phyloP scores from a whole-genome alignment of 192 early-diverging fungal genomes.

The Podila epicladia region DNA sequence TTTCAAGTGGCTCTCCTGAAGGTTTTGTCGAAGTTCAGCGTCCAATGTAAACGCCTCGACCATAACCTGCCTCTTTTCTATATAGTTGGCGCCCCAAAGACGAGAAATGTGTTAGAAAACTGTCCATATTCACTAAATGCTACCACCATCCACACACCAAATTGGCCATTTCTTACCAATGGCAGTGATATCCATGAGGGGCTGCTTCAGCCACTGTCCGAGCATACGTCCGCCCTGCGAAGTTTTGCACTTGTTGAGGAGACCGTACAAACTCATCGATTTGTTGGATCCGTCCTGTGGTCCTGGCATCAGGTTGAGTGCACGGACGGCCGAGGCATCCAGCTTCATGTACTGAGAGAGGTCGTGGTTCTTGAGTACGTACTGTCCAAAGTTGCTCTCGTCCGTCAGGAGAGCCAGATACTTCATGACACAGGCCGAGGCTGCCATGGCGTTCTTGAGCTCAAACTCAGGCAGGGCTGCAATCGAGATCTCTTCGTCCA shows the following conservation, averaged over 20 bases:
- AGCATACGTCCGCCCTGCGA: slow-evolving; percentile 85
- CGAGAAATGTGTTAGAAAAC: neutral
- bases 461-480: slow-evolving; percentile 77
- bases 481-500: slow-evolving; percentile 73
- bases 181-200: slow-evolving; percentile 73
- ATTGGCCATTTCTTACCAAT: slow-evolving; percentile 63
- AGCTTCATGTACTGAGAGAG: slow-evolving; percentile 92
- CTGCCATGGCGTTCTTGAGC: slow-evolving; percentile 73
- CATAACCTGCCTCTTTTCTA: slow-evolving; percentile 74
- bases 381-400: slow-evolving; percentile 84
- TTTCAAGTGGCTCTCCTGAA: slow-evolving; percentile 81
- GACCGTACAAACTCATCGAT: slow-evolving; percentile 71
- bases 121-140: no score
- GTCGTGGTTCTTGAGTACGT: slow-evolving; percentile 74
- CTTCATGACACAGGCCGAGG: slow-evolving; percentile 75
- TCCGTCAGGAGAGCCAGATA: slow-evolving; percentile 78
- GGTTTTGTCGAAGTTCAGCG: slow-evolving; percentile 67
- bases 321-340: slow-evolving; percentile 88
- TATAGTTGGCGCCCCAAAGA: neutral
- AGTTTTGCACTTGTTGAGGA: slow-evolving; percentile 92
- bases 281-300: slow-evolving; percentile 69
- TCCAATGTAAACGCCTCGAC: slow-evolving; percentile 77
- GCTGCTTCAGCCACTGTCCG: slow-evolving; percentile 94
- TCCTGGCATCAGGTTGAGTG: slow-evolving; percentile 86
- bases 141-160: neutral